A percentile compares a stretch with the other conserved stretches of the same genome.
Evolutionary conservation across 768 basidiomycete genomes (phyloP).

Genomic region (Lanmaoa rubissima): DNA sequence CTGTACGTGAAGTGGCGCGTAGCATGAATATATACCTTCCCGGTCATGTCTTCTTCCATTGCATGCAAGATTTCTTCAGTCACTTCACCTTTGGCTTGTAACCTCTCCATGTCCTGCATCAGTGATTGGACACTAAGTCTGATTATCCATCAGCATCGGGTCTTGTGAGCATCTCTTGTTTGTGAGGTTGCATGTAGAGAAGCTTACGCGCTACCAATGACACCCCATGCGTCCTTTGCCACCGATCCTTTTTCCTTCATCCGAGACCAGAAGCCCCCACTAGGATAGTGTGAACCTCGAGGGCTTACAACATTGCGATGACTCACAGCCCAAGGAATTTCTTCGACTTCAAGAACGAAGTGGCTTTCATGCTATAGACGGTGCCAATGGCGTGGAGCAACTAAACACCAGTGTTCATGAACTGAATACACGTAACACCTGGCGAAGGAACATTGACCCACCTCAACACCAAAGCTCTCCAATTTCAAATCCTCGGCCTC

Average conservation of each 20-base stretch:
- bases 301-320: slow-evolving; percentile 3
- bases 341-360: slow-evolving; percentile 86
- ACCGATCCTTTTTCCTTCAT: slow-evolving; percentile 92
- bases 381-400: slow-evolving; percentile 87
- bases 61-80: slow-evolving; percentile 83
- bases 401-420: slow-evolving; percentile 32
- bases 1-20: not conserved
- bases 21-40: slow-evolving; percentile 56
- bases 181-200: slow-evolving; percentile 22
- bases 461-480: slow-evolving; percentile 97
- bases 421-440: slow-evolving; percentile 1
- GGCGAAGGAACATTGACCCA: slow-evolving; percentile 33
- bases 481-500: slow-evolving; percentile 96
- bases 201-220: slow-evolving; percentile 90
- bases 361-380: slow-evolving; percentile 91
- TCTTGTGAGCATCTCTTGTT: slow-evolving; percentile 59
- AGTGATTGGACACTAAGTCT: slow-evolving; percentile 28
- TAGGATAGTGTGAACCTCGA: slow-evolving; percentile 27
- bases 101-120: slow-evolving; percentile 80
- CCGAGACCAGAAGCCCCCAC: slow-evolving; percentile 88
- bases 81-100: slow-evolving; percentile 86
- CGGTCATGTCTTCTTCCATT: slow-evolving; percentile 90
- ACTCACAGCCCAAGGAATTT: slow-evolving; percentile 88
- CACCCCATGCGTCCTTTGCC: slow-evolving; percentile 96
- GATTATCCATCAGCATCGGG: slow-evolving; percentile 29